These are phyloP conservation scores for Fonsecaea nubica DNA, from an alignment of 2,329 filamentous ascomycete species.

Conservation along the genomic window DNA sequence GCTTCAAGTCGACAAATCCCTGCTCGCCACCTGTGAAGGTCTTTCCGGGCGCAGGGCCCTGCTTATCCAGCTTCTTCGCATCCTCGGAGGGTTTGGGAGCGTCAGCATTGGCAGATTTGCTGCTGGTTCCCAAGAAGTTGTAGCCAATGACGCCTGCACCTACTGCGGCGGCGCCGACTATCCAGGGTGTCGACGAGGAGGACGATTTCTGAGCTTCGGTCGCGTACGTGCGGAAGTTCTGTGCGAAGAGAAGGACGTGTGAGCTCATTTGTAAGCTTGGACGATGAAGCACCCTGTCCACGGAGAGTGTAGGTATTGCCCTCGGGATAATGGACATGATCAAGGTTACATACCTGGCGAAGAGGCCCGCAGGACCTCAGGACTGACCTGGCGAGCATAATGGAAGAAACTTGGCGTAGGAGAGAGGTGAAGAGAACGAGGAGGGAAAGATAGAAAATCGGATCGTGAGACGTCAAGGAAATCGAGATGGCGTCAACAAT, in stretches of 20 bases:
- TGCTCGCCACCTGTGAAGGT: conserved; percentile 85
- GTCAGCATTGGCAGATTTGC: conserved; percentile 43
- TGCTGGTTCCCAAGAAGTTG: conserved; percentile 44
- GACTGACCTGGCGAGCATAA: conserved; percentile 71
- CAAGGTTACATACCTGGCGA: conserved; percentile 62
- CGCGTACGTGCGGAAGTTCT: conserved; percentile 76
- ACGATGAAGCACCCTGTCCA: neutral
- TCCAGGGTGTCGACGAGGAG: conserved; percentile 47
- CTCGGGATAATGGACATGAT: conserved; percentile 1
- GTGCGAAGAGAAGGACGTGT: neutral
- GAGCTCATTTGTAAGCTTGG: conserved; percentile 4
- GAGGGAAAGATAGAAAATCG: conserved; percentile 3
- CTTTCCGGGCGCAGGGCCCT: conserved; percentile 42
- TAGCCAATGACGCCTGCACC: conserved; percentile 65
- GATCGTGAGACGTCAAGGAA: conserved; percentile 9
- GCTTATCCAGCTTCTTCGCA: conserved; percentile 23
- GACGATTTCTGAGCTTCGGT: conserved; percentile 66
- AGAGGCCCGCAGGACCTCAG: conserved; percentile 70
- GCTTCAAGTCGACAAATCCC: conserved; percentile 81
- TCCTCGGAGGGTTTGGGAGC: conserved; percentile 35
- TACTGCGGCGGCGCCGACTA: conserved; percentile 60
- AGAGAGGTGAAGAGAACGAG: conserved; percentile 7
- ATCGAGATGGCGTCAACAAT: conserved; percentile 29
- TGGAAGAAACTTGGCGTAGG: conserved; percentile 40
- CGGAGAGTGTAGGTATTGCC: neutral